Percentiles rank a stretch among this genome's conserved stretches.
Conservation (phyloP, 805 yeast species). For the Metschnikowia gelsemii region DNA sequence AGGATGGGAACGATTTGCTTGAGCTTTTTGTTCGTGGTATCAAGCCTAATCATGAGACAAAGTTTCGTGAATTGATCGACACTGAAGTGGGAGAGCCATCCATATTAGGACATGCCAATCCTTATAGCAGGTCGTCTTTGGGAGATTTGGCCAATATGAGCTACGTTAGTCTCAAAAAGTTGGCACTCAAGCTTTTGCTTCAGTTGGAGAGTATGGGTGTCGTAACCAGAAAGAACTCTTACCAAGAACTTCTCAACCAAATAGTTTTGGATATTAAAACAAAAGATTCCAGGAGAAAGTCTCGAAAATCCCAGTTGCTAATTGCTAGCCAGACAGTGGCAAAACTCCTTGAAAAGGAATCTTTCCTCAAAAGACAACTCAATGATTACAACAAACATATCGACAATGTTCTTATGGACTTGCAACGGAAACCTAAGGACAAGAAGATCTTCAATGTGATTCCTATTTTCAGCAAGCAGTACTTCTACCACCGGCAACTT, state of each 20-base stretch:
- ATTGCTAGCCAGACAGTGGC: constrained; percentile 43
- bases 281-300: constrained; percentile 43
- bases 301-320: constrained; percentile 41
- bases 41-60: constrained; percentile 63
- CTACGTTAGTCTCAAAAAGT: constrained; percentile 75
- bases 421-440: constrained; percentile 47
- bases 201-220: constrained; percentile 70
- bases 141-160: constrained; percentile 50
- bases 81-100: constrained; percentile 37
- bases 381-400: constrained; percentile 48
- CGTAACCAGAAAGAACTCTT: constrained; percentile 65
- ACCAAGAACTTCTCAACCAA: constrained; percentile 77
- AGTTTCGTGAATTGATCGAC: constrained; percentile 54
- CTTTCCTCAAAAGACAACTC: constrained; percentile 44
- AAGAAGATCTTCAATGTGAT: constrained; percentile 48
- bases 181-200: constrained; percentile 70
- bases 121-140: constrained; percentile 46
- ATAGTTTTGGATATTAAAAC: constrained; percentile 76
- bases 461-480: constrained; percentile 67
- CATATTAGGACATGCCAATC: constrained; percentile 30
- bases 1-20: constrained; percentile 63
- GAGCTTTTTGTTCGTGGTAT: constrained; percentile 70
- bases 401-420: constrained; percentile 41
- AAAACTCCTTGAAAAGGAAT: constrained; percentile 46
- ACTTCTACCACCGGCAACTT: constrained; percentile 70